Evolutionary conservation across 1,139 yeast genomes (phyloP), one percentile per base, ranked within the genome.

Genomic region (Geotrichum fermentans): DNA sequence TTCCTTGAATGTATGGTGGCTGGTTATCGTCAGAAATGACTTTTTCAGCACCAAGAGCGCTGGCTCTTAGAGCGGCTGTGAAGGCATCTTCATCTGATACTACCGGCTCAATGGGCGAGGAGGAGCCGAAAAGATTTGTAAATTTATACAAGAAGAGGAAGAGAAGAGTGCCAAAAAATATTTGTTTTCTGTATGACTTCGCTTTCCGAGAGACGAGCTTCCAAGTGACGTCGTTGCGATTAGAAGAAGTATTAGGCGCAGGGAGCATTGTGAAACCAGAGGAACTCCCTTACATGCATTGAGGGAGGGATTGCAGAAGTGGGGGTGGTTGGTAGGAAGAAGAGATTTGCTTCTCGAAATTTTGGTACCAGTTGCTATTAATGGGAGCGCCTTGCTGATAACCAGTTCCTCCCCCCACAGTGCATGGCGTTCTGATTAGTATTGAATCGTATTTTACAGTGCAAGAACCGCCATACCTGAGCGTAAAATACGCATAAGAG

Each of bases 191-290:
- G 32, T 42, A 38, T 10, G 47, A 32, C 22, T 34, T 37, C 14
- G 40, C 18, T 14, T 28, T 38, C 24, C 51, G 22, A 8, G 22
- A 13, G 11, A 47, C 37, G 29, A 30, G 28, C 28, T 22, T 38
- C 34, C 45, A 29, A 4, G 40, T 38, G 13, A 41, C 13, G 26
- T 40, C 44, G 22, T 43, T 41, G 28, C 51, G 51, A 26, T 16
- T 43, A 7, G 51, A 30, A 21, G 50, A 37, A 1, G 51, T 43
- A 8, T 43, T 37, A 14, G 51, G 51, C 1, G 42, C 35, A 18
- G 51, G 51, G 7, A 47, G 44, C 51, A 47, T 47, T 20, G 32
- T 39, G 11, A 18, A 38, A 18, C 11, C 18, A 18, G 36, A 35
- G 14, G 20, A 16, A 29, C 5, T 35, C 17, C 21, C 30, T 10